Evolutionary conservation across 495 filamentous ascomycete genomes (phyloP).

Genomic region (Penicillium waksmanii): DNA sequence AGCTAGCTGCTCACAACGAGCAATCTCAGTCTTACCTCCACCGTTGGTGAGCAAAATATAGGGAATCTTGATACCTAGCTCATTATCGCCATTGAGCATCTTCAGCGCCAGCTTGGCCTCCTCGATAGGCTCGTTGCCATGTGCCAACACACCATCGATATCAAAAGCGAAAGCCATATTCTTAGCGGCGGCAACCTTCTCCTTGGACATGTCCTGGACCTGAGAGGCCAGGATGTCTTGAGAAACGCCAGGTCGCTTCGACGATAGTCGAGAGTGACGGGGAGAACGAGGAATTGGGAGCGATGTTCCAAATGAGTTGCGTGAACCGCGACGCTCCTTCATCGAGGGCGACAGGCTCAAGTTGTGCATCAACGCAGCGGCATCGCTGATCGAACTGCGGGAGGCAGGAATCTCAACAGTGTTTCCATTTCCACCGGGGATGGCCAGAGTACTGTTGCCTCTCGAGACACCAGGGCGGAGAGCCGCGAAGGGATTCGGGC

Average conservation of each 20-base stretch:
- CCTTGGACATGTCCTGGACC: conserved; percentile 70
- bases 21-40: conserved; percentile 85
- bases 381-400: conserved; percentile 70
- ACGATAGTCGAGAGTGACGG: conserved; percentile 67
- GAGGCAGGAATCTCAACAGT: conserved; percentile 74
- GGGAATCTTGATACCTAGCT: conserved; percentile 82
- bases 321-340: conserved; percentile 67
- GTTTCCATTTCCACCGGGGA: conserved; percentile 53
- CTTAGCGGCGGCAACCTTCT: conserved; percentile 67
- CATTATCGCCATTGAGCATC: conserved; percentile 82
- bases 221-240: conserved; percentile 73
- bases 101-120: conserved; percentile 85
- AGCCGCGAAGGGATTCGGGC: conserved; percentile 4
- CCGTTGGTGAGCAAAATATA: conserved; percentile 96
- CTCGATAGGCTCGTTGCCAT: conserved; percentile 78
- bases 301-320: conserved; percentile 79
- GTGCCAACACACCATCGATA: conserved; percentile 86
- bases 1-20: conserved; percentile 78
- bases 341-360: conserved; percentile 69
- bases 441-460: conserved; percentile 44
- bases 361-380: conserved; percentile 72
- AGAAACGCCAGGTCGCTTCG: conserved; percentile 49
- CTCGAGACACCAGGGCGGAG: conserved; percentile 4
- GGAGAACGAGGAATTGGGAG: conserved; percentile 78
- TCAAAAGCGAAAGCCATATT: conserved; percentile 89